Conservation (phyloP, 2,329 filamentous ascomycete genomes). For the Magnaporthiopsis rhizophila region DNA sequence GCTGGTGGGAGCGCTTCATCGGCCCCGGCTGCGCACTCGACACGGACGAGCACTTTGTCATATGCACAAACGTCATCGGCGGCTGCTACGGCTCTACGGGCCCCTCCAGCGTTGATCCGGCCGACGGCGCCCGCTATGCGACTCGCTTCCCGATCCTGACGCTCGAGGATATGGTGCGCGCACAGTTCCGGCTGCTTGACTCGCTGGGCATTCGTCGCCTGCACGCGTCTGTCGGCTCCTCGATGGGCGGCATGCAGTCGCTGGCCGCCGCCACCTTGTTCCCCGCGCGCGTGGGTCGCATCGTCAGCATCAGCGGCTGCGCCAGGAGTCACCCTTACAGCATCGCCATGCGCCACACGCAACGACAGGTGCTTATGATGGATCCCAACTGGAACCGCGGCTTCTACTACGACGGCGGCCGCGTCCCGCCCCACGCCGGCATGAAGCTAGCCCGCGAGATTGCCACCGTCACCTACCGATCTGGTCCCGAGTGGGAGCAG, state of each 20-base stretch:
- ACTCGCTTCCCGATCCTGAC: constrained; percentile 94
- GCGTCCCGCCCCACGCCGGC: constrained; percentile 82
- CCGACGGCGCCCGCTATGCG: constrained; percentile 80
- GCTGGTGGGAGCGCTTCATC: constrained; percentile 99
- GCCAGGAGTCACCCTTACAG: constrained; percentile 94
- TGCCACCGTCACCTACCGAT: constrained; percentile 93
- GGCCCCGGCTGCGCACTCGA: constrained; percentile 78
- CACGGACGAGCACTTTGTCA: constrained; percentile 84
- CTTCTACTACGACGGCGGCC: constrained; percentile 68
- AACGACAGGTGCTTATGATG: constrained; percentile 98
- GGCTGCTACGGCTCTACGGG: constrained; percentile 96
- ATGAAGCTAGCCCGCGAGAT: constrained; percentile 99
- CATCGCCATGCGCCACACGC: constrained; percentile 96
- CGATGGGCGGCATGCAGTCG: constrained; percentile 98
- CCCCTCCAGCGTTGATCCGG: constrained; percentile 78
- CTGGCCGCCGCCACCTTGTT: constrained; percentile 80
- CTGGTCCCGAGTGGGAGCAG: constrained; percentile 94
- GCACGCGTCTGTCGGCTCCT: constrained; percentile 88
- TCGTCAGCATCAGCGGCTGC: constrained; percentile 89
- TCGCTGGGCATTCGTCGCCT: constrained; percentile 66
- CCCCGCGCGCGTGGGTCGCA: constrained; percentile 68
- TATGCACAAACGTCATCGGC: constrained; percentile 95
- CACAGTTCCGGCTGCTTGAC: constrained; percentile 86
- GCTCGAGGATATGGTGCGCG: constrained; percentile 94
- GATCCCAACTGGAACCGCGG: constrained; percentile 95